Evolutionary conservation across 2,329 filamentous ascomycete species (phyloP).

Genomic region (Pseudocercospora pini-densiflorae): DNA sequence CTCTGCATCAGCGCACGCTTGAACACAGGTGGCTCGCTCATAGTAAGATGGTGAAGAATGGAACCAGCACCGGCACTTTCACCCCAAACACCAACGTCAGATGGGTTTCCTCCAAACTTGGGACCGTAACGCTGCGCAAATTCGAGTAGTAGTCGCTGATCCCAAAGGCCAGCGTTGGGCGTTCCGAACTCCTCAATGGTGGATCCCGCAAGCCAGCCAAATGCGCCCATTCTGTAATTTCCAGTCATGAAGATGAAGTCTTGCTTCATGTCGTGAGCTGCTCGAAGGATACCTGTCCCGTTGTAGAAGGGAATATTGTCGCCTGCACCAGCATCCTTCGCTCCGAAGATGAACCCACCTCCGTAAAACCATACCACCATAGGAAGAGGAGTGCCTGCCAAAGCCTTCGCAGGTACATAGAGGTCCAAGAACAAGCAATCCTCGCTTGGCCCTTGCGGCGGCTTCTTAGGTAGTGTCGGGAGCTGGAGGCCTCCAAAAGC

Average conservation of each 20-base stretch:
- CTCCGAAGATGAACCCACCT: slow-evolving; percentile 50
- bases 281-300: neutral
- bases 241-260: slow-evolving; percentile 45
- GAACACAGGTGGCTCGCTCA: slow-evolving; percentile 36
- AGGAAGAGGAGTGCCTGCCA: slow-evolving; percentile 35
- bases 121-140: slow-evolving; percentile 55
- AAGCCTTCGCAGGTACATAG: slow-evolving; percentile 41
- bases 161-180: slow-evolving; percentile 56
- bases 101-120: slow-evolving; percentile 57
- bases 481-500: neutral
- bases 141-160: slow-evolving; percentile 61
- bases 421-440: slow-evolving; percentile 49
- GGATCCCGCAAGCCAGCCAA: slow-evolving; percentile 54
- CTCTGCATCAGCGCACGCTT: slow-evolving; percentile 52
- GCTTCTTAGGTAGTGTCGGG: neutral
- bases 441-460: slow-evolving; percentile 27
- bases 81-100: slow-evolving; percentile 35
- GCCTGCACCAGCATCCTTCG: slow-evolving; percentile 39
- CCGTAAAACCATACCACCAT: slow-evolving; percentile 51
- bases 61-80: slow-evolving; percentile 58
- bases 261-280: neutral
- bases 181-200: slow-evolving; percentile 46
- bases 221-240: slow-evolving; percentile 45
- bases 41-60: slow-evolving; percentile 61
- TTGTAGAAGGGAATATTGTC: slow-evolving; percentile 7